Evolutionary conservation across 225 moss, liverwort and hornwort species (phyloP).

Genomic region (Pleurozium schreberi): DNA sequence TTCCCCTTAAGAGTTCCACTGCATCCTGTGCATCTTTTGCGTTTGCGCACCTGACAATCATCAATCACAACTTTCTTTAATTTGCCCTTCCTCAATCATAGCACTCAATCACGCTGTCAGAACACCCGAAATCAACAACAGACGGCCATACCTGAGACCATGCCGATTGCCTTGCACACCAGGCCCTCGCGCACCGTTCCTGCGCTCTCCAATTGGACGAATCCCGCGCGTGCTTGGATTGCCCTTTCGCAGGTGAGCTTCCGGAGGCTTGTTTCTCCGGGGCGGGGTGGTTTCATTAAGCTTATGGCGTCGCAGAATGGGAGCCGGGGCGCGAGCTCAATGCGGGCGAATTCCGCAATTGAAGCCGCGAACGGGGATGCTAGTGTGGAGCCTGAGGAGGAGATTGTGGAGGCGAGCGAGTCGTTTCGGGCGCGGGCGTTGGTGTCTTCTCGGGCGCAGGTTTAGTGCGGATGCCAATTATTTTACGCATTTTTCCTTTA

Average conservation of each 20-base stretch:
- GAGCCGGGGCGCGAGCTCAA: background rate
- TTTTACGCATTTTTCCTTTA: too few relatives aligned
- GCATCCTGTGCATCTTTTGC: background rate
- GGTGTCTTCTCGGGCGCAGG: conserved; percentile 28
- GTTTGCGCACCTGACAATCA: background rate
- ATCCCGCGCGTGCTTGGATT: background rate
- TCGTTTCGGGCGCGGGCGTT: conserved; percentile 14
- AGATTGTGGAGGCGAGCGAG: conserved; percentile 10
- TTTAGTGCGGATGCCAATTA: background rate
- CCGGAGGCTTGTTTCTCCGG: background rate
- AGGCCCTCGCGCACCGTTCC: background rate
- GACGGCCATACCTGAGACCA: background rate
- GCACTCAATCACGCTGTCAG: conserved; percentile 1
- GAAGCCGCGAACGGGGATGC: conserved; percentile 4
- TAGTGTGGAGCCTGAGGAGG: background rate
- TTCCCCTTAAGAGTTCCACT: background rate
- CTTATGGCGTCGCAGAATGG: background rate
- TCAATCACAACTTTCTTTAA: background rate
- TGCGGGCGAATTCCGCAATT: conserved; percentile 1
- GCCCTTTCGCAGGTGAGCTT: background rate
- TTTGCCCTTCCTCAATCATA: background rate
- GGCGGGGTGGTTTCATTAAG: background rate
- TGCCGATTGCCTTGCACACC: background rate
- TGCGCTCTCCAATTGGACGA: background rate
- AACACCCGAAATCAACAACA: background rate